These are phyloP conservation scores for Camelina laxa DNA, from an alignment of 345 rosid genomes.

Conservation along the genomic window DNA sequence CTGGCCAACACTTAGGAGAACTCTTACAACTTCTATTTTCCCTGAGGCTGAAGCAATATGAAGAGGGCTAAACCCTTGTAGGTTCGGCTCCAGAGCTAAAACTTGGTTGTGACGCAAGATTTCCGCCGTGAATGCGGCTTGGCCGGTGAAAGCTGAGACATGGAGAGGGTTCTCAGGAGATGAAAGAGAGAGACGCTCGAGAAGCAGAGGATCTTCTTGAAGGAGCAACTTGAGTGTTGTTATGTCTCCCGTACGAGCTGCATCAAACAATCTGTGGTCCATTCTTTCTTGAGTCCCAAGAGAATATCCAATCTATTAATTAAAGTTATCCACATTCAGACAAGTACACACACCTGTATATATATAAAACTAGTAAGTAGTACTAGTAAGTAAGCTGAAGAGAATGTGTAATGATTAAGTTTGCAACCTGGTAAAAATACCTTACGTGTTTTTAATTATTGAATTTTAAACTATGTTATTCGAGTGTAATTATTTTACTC, in stretches of 20 bases:
- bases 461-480: conserved; percentile 17
- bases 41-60: conserved; percentile 33
- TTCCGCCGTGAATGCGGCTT: conserved; percentile 2
- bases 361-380: background rate
- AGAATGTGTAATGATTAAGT: conserved; percentile 29
- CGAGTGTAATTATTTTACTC: background rate
- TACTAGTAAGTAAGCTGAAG: background rate
- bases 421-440: conserved; percentile 3
- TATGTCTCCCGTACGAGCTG: conserved; percentile 33
- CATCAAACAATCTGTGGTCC: conserved; percentile 38
- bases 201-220: conserved; percentile 38
- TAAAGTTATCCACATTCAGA: conserved; percentile 1
- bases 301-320: background rate
- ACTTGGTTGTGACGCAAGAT: conserved; percentile 28
- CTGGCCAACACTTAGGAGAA: background rate
- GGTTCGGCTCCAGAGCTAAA: conserved; percentile 15
- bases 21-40: conserved; percentile 24
- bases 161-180: conserved; percentile 38
- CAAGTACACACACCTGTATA: conserved; percentile 7
- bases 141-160: conserved; percentile 33
- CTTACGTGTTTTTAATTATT: background rate
- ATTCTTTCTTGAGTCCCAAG: conserved; percentile 14
- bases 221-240: conserved; percentile 15
- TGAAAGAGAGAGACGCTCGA: conserved; percentile 24
- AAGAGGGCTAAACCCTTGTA: conserved; percentile 30